These are phyloP conservation scores for Obelidium mucronatum DNA, from an alignment of 192 early-diverging fungal genomes.

Conservation along the genomic window DNA sequence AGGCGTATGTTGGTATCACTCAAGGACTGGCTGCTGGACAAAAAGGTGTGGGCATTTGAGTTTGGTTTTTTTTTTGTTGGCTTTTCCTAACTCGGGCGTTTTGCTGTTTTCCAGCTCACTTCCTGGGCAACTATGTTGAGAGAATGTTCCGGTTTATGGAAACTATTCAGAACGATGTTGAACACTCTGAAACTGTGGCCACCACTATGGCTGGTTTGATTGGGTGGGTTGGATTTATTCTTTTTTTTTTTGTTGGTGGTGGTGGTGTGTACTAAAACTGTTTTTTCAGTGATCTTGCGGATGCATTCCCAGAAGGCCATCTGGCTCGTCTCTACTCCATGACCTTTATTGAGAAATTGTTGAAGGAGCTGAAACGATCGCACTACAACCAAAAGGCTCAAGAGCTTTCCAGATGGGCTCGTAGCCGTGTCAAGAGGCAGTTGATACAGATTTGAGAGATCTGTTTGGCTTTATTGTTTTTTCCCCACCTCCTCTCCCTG, in stretches of 20 bases:
- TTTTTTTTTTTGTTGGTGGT: neutral
- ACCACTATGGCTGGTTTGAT: constrained; percentile 86
- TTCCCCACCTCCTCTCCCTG: neutral
- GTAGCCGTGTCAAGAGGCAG: constrained; percentile 47
- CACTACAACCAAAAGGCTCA: constrained; percentile 61
- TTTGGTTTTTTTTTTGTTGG: neutral
- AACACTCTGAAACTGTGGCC: constrained; percentile 72
- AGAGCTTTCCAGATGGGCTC: constrained; percentile 70
- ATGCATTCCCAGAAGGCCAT: constrained; percentile 80
- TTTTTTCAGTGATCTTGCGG: constrained; percentile 84
- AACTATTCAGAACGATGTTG: constrained; percentile 66
- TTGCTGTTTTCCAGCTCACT: constrained; percentile 56
- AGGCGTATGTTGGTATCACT: constrained; percentile 95
- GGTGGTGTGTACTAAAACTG: constrained; percentile 4
- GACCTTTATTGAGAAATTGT: constrained; percentile 80
- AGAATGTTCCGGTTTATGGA: constrained; percentile 83
- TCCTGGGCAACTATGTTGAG: constrained; percentile 68
- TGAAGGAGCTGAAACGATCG: constrained; percentile 80
- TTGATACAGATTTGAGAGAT: constrained; percentile 6
- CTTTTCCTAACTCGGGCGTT: neutral
- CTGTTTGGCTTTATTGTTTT: neutral
- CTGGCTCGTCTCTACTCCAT: constrained; percentile 68
- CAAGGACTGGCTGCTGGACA: constrained; percentile 87
- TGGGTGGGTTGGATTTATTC: constrained; percentile 58
- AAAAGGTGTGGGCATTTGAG: constrained; percentile 57